Percentiles rank a stretch among this genome's conserved stretches.
phyloP scores from a whole-genome alignment of 2,329 filamentous ascomycete species.

The Cladophialophora bantiana region DNA sequence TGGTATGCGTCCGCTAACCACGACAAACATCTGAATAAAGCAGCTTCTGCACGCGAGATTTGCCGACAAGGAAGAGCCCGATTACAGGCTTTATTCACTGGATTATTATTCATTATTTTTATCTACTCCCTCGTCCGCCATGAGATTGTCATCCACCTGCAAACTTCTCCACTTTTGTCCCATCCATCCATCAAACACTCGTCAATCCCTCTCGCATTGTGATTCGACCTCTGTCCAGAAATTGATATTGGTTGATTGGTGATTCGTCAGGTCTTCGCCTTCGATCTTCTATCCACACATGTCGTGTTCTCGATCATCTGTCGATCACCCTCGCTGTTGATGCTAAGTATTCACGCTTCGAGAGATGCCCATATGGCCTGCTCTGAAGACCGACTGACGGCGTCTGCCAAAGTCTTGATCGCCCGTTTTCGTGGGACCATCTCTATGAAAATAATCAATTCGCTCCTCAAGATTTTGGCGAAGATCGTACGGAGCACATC shows the following conservation, averaged over 20 bases:
- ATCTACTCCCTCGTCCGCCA: constrained; percentile 15
- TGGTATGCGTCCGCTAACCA: background rate
- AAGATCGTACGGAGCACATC: no score
- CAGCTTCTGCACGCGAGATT: constrained; percentile 3
- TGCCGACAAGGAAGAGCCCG: constrained; percentile 2
- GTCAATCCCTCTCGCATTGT: background rate
- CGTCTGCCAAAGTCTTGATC: no score
- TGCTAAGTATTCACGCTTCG: background rate
- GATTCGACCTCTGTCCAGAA: background rate
- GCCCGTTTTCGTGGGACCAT: no score
- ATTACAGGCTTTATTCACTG: constrained; percentile 1
- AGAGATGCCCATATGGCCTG: background rate
- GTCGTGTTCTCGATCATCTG: background rate
- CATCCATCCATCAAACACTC: background rate
- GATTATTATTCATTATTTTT: background rate
- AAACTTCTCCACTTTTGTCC: constrained; percentile 2
- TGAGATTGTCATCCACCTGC: constrained; percentile 10
- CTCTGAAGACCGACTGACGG: background rate
- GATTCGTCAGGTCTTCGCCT: background rate
- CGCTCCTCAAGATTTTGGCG: background rate
- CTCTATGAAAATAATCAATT: no score
- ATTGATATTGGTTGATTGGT: background rate
- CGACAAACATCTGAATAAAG: background rate
- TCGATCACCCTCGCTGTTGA: background rate
- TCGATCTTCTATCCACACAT: background rate